Evolutionary conservation across 2,329 filamentous ascomycete species (phyloP), one percentile per base, ranked within the genome.

Genomic region (Aspergillus neoniger): DNA sequence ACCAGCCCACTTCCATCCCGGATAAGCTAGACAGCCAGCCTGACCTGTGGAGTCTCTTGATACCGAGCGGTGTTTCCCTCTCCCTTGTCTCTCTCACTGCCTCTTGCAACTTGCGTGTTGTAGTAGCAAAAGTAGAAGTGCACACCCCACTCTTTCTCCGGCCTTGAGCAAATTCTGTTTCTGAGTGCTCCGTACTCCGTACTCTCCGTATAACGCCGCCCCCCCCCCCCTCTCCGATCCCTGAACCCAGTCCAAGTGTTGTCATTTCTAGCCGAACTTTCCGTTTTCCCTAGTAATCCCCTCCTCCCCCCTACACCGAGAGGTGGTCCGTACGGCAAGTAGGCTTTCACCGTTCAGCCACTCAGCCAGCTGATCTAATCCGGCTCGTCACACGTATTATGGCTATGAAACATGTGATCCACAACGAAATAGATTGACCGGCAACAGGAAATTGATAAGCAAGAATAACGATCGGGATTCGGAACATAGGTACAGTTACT

Each of bases 181-280:
- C 36, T 32, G 21, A 41, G 10, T 41, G n/a, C 50, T 36, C 23
- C 23, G 15, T 49, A 49, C 50, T 36, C 23, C 23, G 15, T 49
- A 49, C 17, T 30, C 50, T 36, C 23, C 23, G 15, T 49, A 49
- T 49, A 49, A 49, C 47, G 15, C 47, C 47, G 25, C 32, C 30
- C 10, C 32, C 47, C 47, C 32, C 30, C 10, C 32, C 10, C 32
- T 14, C 32, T 49, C 23, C 47, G 47, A 49, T 49, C 47, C 47
- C 43, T 50, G 32, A 41, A 57, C 41, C 25, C 23, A 25, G 58
- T 54, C 56, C 25, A 28, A 21, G 53, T 48, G 55, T 63, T 54
- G 55, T 59, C 54, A 57, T 55, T 39, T 38, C 23, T 62, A 60
- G 59, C 61, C 61, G 63, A 65, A 54, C 30, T 52, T 61, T 53